These are phyloP conservation scores for Kitagawia praeruptora DNA, from an alignment of 129 eudicot species.

Conservation along the genomic window DNA sequence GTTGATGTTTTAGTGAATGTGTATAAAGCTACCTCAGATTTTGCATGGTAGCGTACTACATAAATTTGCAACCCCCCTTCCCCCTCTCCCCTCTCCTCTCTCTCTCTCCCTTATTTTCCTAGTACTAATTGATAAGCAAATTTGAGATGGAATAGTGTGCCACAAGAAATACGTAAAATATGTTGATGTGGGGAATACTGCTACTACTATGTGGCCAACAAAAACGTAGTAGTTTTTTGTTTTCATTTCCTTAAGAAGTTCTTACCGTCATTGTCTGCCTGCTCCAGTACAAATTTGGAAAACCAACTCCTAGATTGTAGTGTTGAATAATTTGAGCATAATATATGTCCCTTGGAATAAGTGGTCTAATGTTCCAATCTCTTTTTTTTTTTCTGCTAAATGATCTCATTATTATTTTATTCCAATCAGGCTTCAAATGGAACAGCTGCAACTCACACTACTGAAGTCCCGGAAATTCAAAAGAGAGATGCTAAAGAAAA, in stretches of 20 bases:
- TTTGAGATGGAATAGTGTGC: not conserved
- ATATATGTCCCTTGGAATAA: not conserved
- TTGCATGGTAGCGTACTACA: too few species aligned
- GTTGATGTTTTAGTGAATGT: too few species aligned
- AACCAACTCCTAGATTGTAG: not conserved
- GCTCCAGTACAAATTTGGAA: not conserved
- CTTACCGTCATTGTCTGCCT: not conserved
- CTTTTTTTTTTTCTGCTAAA: too few species aligned
- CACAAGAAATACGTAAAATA: not conserved
- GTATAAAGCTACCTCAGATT: too few species aligned
- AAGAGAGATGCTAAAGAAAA: too few species aligned
- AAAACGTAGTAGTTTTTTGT: not conserved
- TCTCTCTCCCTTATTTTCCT: too few species aligned
- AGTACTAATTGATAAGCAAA: too few species aligned
- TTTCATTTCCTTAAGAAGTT: not conserved
- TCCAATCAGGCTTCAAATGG: constrained; percentile 47
- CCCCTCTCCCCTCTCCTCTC: too few species aligned
- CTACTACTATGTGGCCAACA: not conserved
- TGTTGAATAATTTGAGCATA: not conserved
- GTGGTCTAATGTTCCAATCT: not conserved
- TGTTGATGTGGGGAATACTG: not conserved
- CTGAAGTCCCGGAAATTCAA: too few species aligned
- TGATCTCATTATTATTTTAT: not conserved
- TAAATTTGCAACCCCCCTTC: too few species aligned
- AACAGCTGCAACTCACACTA: constrained; percentile 15